Conservation (phyloP, 306 rosid species). For the Vigna mungo region DNA sequence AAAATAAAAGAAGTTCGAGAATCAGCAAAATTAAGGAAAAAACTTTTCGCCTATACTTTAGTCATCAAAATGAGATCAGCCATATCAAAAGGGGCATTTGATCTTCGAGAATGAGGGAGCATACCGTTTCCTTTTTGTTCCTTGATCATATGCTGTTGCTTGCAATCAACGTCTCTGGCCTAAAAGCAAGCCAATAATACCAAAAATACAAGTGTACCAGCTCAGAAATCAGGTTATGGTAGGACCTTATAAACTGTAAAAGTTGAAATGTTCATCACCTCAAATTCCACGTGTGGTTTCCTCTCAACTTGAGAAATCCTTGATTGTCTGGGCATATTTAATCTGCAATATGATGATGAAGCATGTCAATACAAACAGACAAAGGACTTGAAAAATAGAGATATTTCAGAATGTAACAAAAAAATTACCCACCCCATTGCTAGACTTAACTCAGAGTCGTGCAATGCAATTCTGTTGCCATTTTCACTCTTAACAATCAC, state of each 20-base stretch:
- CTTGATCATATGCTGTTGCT: constrained; percentile 46
- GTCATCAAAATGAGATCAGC: constrained; percentile 29
- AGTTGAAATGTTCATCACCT: constrained; percentile 49
- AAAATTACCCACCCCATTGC: constrained; percentile 65
- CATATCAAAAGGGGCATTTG: constrained; percentile 26
- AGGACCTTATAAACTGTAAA: background rate
- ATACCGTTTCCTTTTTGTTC: constrained; percentile 58
- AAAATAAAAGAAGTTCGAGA: constrained; percentile 26
- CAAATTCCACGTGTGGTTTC: constrained; percentile 48
- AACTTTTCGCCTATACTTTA: constrained; percentile 7
- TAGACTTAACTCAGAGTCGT: constrained; percentile 47
- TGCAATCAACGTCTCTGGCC: constrained; percentile 43
- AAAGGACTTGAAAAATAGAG: constrained; percentile 9
- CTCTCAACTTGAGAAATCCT: constrained; percentile 42
- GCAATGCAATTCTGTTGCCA: constrained; percentile 38
- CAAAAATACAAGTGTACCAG: constrained; percentile 22
- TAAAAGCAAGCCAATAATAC: constrained; percentile 43
- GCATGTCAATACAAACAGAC: background rate
- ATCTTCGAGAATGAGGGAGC: constrained; percentile 6
- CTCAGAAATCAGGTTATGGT: background rate
- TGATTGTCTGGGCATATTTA: constrained; percentile 47
- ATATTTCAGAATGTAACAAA: constrained; percentile 9
- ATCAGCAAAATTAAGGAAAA: constrained; percentile 28
- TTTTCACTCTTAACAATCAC: constrained; percentile 39
- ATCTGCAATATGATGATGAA: constrained; percentile 45